phyloP scores from a whole-genome alignment of 2,329 filamentous ascomycete genomes.

The Aspergillus awamori region DNA sequence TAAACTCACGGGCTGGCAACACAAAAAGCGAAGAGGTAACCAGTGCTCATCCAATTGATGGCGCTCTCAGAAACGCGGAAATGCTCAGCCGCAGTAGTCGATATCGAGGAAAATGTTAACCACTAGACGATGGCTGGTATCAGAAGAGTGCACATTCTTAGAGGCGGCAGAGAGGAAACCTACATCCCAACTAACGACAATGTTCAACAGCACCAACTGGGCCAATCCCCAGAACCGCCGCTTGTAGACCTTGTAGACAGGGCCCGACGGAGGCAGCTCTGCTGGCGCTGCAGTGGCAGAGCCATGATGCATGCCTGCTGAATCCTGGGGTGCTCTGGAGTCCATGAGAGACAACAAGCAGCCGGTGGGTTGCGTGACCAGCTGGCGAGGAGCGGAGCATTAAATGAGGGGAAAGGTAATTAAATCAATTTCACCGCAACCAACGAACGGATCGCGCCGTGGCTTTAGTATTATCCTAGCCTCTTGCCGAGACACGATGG shows the following conservation, averaged over 20 bases:
- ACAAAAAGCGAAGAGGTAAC: conserved; percentile 83
- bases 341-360: conserved; percentile 4
- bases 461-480: background rate
- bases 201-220: conserved; percentile 84
- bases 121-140: conserved; percentile 59
- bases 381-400: background rate
- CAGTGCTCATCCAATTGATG: conserved; percentile 92
- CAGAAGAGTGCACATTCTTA: background rate
- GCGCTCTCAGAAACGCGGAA: conserved; percentile 73
- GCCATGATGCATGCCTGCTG: conserved; percentile 9
- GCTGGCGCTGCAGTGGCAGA: background rate
- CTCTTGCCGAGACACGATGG: background rate
- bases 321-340: conserved; percentile 8
- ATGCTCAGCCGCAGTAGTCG: conserved; percentile 71
- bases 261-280: conserved; percentile 23
- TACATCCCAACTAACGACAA: conserved; percentile 94
- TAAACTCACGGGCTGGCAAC: conserved; percentile 64
- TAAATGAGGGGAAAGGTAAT: conserved; percentile 7
- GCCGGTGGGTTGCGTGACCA: background rate
- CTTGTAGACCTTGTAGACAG: conserved; percentile 68
- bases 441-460: background rate
- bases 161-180: conserved; percentile 39
- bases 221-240: conserved; percentile 84
- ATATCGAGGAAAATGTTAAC: conserved; percentile 88
- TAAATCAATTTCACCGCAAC: background rate